These are phyloP conservation scores for Diaporthe ilicicola DNA, from an alignment of 2,329 filamentous ascomycete genomes.

Conservation along the genomic window DNA sequence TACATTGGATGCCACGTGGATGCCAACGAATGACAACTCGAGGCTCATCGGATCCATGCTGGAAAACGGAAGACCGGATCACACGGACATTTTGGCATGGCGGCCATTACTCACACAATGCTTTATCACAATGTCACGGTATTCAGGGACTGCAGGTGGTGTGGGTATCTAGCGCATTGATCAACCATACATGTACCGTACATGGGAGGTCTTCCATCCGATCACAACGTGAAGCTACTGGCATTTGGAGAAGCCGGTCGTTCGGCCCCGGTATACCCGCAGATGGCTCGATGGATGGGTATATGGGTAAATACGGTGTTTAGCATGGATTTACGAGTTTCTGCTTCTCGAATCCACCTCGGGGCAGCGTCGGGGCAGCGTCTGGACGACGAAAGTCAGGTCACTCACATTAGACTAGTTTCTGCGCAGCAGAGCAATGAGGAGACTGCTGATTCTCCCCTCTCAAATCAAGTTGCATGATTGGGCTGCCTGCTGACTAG, in stretches of 20 bases:
- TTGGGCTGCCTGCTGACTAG: too few species aligned
- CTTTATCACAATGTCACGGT: background rate
- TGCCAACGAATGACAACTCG: background rate
- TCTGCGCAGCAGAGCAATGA: too few species aligned
- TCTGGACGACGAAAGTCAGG: background rate
- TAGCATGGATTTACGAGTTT: background rate
- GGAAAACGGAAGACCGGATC: background rate
- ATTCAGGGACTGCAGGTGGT: background rate
- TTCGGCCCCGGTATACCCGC: constrained; percentile 3
- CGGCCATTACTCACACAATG: background rate
- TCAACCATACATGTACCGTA: background rate
- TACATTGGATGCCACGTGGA: background rate
- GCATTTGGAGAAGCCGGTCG: background rate
- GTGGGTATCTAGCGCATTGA: background rate
- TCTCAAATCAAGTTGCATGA: too few species aligned
- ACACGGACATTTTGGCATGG: background rate
- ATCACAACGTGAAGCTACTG: background rate
- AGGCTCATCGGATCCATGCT: background rate
- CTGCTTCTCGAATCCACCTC: background rate
- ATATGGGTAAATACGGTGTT: background rate
- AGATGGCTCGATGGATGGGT: background rate
- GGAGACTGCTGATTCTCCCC: too few species aligned
- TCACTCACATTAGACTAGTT: background rate
- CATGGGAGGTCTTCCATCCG: background rate
- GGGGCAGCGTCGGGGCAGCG: background rate